A percentile compares a stretch with the other conserved stretches of the same genome.
phyloP scores from a whole-genome alignment of 2,329 filamentous ascomycete genomes.

The Aspergillus sojae region DNA sequence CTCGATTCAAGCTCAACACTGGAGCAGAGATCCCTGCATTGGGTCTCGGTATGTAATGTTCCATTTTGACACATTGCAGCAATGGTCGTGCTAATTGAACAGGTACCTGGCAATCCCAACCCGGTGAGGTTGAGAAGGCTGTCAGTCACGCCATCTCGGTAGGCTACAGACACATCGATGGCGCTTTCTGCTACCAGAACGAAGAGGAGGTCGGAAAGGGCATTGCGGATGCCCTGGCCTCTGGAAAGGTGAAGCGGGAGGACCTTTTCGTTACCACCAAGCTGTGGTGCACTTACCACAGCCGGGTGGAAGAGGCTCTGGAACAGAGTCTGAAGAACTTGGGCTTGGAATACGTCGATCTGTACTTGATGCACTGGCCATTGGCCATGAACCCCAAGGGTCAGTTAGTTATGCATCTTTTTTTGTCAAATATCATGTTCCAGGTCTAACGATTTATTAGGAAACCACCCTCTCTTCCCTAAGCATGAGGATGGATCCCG shows the following conservation, averaged over 20 bases:
- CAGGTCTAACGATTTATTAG: conserved; percentile 16
- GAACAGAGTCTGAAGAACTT: conserved; percentile 73
- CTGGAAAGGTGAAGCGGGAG: conserved; percentile 71
- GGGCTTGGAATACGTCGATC: conserved; percentile 78
- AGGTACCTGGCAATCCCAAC: conserved; percentile 68
- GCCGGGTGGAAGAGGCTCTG: conserved; percentile 67
- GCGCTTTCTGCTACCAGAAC: conserved; percentile 51
- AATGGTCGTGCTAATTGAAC: not conserved
- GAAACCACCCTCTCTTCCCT: conserved; percentile 60
- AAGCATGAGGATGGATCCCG: conserved; percentile 72
- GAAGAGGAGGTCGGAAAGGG: conserved; percentile 82
- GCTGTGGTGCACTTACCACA: conserved; percentile 80
- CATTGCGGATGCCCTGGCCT: conserved; percentile 70
- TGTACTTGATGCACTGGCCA: conserved; percentile 84
- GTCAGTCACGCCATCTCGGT: conserved; percentile 59
- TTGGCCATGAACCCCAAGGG: conserved; percentile 76
- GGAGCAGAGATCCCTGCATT: conserved; percentile 65
- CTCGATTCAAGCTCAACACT: conserved; percentile 65
- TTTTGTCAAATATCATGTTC: not conserved
- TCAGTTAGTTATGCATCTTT: conserved; percentile 29
- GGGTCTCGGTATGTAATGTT: conserved; percentile 56
- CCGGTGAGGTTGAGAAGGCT: conserved; percentile 61
- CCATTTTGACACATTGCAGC: not conserved
- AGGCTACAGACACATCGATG: conserved; percentile 47
- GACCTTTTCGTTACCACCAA: conserved; percentile 85